phyloP scores from a whole-genome alignment of 2,329 filamentous ascomycete species.

The Trichoderma gracile region DNA sequence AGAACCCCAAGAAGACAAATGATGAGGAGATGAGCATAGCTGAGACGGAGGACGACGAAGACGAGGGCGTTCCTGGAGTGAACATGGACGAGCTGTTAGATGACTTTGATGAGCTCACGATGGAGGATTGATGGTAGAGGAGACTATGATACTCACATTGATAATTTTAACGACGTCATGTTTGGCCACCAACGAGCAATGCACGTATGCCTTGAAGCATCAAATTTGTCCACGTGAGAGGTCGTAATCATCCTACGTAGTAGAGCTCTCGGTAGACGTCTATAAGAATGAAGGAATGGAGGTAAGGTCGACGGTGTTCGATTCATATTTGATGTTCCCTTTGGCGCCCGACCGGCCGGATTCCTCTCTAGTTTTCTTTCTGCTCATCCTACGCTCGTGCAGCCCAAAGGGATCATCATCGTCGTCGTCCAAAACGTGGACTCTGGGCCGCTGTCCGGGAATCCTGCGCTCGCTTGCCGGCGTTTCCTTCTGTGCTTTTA shows the following conservation, averaged over 20 bases:
- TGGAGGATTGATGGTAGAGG: constrained; percentile 38
- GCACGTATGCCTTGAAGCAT: not conserved
- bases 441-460: not conserved
- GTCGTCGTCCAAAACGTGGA: constrained; percentile 29
- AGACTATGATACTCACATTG: constrained; percentile 28
- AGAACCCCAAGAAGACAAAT: constrained; percentile 57
- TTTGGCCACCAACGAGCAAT: not conserved
- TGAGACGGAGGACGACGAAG: constrained; percentile 63
- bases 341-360: constrained; percentile 28
- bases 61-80: constrained; percentile 64
- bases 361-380: constrained; percentile 38
- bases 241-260: too few relatives aligned
- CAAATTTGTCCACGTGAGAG: not conserved
- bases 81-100: constrained; percentile 82
- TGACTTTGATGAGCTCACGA: constrained; percentile 82
- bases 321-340: not conserved
- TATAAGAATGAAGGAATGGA: constrained; percentile 43
- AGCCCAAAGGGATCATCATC: constrained; percentile 42
- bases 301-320: constrained; percentile 32
- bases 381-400: constrained; percentile 34
- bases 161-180: constrained; percentile 13
- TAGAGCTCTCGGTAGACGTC: constrained; percentile 19
- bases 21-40: constrained; percentile 68
- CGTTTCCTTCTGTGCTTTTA: not conserved
- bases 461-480: not conserved